These are phyloP conservation scores for Pseudocercospora pini-densiflorae DNA, from an alignment of 2,329 filamentous ascomycete species.

Conservation along the genomic window DNA sequence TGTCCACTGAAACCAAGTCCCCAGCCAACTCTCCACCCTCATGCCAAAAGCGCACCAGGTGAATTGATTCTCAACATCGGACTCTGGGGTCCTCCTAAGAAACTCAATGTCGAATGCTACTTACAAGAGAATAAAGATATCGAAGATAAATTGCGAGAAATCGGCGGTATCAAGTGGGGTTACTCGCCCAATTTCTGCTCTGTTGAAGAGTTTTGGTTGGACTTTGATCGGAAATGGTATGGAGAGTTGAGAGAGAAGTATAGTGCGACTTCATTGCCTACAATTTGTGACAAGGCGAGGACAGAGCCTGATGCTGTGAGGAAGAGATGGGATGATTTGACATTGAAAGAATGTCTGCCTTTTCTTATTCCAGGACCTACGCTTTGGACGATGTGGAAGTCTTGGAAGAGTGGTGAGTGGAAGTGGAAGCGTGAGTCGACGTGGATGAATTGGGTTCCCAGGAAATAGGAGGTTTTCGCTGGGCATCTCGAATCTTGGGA, in stretches of 20 bases:
- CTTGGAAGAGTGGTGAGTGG: constrained; percentile 14
- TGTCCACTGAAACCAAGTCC: constrained; percentile 50
- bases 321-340: constrained; percentile 3
- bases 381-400: neutral
- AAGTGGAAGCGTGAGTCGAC: constrained; percentile 14
- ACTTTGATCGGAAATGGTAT: constrained; percentile 66
- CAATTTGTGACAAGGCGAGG: constrained; percentile 71
- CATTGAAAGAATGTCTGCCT: constrained; percentile 1
- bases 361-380: neutral
- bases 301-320: constrained; percentile 11
- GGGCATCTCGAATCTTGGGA: no score
- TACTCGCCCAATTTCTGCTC: constrained; percentile 84
- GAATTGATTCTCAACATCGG: constrained; percentile 56
- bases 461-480: neutral
- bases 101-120: constrained; percentile 52
- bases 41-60: neutral
- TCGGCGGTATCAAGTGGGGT: constrained; percentile 84
- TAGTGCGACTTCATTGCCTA: constrained; percentile 64
- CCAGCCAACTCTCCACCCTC: constrained; percentile 5
- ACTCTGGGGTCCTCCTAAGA: constrained; percentile 71
- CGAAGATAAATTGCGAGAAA: constrained; percentile 68
- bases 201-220: constrained; percentile 69
- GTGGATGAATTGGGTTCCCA: constrained; percentile 17
- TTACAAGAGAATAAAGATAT: constrained; percentile 70
- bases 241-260: constrained; percentile 66